Percentiles rank a stretch among this genome's conserved stretches.
Evolutionary conservation across 768 basidiomycete genomes (phyloP).

Genomic region (Xerocomellus dryophilus): DNA sequence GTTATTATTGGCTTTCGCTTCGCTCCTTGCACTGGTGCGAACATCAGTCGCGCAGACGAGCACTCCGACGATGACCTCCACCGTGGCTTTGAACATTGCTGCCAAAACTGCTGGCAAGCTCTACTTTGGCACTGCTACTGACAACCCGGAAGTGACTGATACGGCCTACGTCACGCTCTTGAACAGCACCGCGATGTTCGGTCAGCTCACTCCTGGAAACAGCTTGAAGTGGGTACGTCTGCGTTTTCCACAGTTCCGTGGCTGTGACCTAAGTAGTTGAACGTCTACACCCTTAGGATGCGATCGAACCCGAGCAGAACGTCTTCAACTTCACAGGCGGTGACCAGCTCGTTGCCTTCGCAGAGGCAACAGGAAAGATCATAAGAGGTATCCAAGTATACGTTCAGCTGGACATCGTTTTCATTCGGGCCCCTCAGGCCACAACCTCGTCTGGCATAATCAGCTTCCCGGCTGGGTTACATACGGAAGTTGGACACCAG

Average conservation of each 20-base stretch:
- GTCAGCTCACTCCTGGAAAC: constrained; percentile 19
- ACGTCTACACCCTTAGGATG: constrained; percentile 5
- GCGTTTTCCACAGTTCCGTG: neutral
- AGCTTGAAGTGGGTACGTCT: constrained; percentile 23
- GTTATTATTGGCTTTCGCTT: constrained; percentile 1
- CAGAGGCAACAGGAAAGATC: constrained; percentile 18
- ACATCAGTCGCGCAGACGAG: neutral
- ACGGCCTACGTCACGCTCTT: constrained; percentile 10
- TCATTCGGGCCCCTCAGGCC: constrained; percentile 6
- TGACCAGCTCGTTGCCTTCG: constrained; percentile 21
- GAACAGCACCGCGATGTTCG: constrained; percentile 13
- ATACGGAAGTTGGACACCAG: constrained; percentile 12
- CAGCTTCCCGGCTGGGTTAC: constrained; percentile 19
- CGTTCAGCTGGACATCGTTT: neutral
- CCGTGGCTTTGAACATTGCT: constrained; percentile 30
- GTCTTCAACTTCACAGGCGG: constrained; percentile 22
- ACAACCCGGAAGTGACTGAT: constrained; percentile 44
- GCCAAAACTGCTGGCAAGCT: constrained; percentile 41
- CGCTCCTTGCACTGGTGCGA: constrained; percentile 5
- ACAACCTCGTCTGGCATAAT: constrained; percentile 19
- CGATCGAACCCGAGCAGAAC: constrained; percentile 24
- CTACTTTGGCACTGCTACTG: constrained; percentile 50
- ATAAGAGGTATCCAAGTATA: constrained; percentile 13
- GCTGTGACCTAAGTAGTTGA: neutral
- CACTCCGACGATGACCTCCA: constrained; percentile 1